These are phyloP conservation scores for Colletotrichum tanaceti DNA, from an alignment of 2,329 filamentous ascomycete species.

Conservation along the genomic window DNA sequence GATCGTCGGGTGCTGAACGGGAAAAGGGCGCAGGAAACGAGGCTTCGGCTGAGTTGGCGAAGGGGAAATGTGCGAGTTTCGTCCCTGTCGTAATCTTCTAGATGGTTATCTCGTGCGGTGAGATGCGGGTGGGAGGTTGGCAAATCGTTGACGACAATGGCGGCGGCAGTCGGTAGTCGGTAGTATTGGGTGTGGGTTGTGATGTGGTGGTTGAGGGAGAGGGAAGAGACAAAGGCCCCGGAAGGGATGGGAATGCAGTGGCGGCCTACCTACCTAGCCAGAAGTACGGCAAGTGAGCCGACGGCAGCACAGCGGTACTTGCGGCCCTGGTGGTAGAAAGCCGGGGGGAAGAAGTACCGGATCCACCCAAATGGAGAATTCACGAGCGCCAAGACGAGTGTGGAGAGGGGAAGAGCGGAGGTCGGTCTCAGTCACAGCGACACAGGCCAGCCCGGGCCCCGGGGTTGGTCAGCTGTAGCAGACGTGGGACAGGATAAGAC, in stretches of 20 bases:
- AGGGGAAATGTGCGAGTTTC: neutral
- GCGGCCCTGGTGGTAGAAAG: neutral
- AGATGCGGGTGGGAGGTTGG: slow-evolving; percentile 14
- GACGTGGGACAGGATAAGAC: slow-evolving; percentile 15
- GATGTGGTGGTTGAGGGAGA: slow-evolving; percentile 27
- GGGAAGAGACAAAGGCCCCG: slow-evolving; percentile 32
- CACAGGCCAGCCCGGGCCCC: slow-evolving; percentile 30
- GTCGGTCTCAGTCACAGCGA: slow-evolving; percentile 30
- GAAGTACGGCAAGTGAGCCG: slow-evolving; percentile 16
- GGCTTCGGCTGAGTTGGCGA: neutral
- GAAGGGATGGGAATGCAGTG: slow-evolving; percentile 36
- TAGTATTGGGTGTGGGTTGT: slow-evolving; percentile 5
- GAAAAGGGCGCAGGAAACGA: slow-evolving; percentile 19
- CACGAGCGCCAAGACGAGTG: slow-evolving; percentile 32
- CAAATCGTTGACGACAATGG: neutral
- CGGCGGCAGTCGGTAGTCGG: slow-evolving; percentile 13
- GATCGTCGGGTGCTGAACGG: slow-evolving; percentile 41
- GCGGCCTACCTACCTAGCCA: slow-evolving; percentile 15
- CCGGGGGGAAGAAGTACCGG: slow-evolving; percentile 15
- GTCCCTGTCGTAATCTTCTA: neutral
- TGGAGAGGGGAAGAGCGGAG: slow-evolving; percentile 27
- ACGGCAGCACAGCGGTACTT: slow-evolving; percentile 10
- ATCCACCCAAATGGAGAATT: slow-evolving; percentile 15
- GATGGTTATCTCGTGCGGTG: neutral
- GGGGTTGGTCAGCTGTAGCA: slow-evolving; percentile 34